Evolutionary conservation across 2,329 filamentous ascomycete species (phyloP).

Genomic region (Cordyceps farinosa): DNA sequence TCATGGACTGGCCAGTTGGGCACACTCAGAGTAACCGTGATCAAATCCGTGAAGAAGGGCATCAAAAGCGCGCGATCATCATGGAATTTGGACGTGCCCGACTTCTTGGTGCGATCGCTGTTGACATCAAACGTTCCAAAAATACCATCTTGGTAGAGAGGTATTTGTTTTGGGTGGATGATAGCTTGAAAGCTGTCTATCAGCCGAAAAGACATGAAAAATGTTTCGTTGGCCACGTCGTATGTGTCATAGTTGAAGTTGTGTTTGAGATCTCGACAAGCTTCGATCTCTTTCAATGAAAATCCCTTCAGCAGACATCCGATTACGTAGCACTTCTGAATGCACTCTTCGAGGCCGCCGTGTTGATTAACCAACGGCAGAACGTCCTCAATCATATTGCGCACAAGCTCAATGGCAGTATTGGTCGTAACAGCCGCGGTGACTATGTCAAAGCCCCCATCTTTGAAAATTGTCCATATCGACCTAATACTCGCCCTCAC

Average conservation of each 20-base stretch:
- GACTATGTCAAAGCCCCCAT: constrained; percentile 29
- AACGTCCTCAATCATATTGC: constrained; percentile 19
- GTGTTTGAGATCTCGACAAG: constrained; percentile 23
- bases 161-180: constrained; percentile 22
- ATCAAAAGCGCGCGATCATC: constrained; percentile 34
- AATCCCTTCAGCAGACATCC: not conserved
- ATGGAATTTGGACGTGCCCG: constrained; percentile 28
- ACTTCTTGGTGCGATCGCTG: constrained; percentile 29
- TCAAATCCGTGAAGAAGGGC: constrained; percentile 24
- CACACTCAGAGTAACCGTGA: constrained; percentile 11
- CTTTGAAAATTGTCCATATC: constrained; percentile 29
- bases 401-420: constrained; percentile 27
- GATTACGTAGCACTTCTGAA: not conserved
- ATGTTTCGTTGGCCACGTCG: constrained; percentile 27
- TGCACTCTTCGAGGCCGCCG: not conserved
- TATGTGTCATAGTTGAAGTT: constrained; percentile 24
- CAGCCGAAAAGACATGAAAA: constrained; percentile 24
- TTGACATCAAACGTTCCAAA: constrained; percentile 30
- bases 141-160: constrained; percentile 21
- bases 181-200: constrained; percentile 24
- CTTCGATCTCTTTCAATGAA: not conserved
- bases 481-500: not conserved
- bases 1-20: constrained; percentile 27
- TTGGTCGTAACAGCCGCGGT: constrained; percentile 32
- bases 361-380: not conserved